These are phyloP conservation scores for Hyaloscypha hepaticicola DNA, from an alignment of 495 filamentous ascomycete species.

Conservation along the genomic window DNA sequence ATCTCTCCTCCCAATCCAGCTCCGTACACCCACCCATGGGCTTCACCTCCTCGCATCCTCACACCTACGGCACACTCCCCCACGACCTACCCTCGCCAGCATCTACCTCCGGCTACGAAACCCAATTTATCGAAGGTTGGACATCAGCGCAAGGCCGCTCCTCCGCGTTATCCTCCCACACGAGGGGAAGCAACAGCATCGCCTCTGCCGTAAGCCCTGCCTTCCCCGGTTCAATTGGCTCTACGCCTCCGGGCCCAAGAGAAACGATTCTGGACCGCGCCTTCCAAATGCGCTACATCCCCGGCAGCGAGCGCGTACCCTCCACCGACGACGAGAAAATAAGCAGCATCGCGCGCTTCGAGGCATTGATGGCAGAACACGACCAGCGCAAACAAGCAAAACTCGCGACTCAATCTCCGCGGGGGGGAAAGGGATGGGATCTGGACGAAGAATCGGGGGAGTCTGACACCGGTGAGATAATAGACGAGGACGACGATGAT, in stretches of 20 bases:
- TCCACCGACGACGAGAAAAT: constrained; percentile 44
- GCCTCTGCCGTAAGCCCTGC: constrained; percentile 27
- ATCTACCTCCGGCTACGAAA: constrained; percentile 48
- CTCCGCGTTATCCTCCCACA: constrained; percentile 44
- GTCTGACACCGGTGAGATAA: constrained; percentile 25
- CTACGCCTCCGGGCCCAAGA: constrained; percentile 42
- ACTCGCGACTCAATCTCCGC: constrained; percentile 6
- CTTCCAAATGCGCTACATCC: constrained; percentile 55
- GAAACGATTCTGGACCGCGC: constrained; percentile 62
- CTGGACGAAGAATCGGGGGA: constrained; percentile 31
- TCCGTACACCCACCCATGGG: constrained; percentile 39
- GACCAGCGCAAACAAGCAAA: constrained; percentile 44
- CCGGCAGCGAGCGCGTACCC: constrained; percentile 44
- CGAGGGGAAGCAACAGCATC: constrained; percentile 37
- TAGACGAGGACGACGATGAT: constrained; percentile 35
- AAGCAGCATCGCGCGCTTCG: constrained; percentile 56
- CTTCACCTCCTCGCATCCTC: constrained; percentile 22
- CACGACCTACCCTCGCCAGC: constrained; percentile 53
- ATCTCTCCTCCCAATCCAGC: constrained; percentile 52
- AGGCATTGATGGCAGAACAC: constrained; percentile 55
- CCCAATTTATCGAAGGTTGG: constrained; percentile 58
- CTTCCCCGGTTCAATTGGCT: constrained; percentile 5
- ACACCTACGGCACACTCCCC: constrained; percentile 45
- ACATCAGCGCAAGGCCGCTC: constrained; percentile 55
- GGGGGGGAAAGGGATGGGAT: constrained; percentile 22